These are phyloP conservation scores for Nepenthes mirabilis DNA, from an alignment of 148 eudicot species.

Conservation along the genomic window DNA sequence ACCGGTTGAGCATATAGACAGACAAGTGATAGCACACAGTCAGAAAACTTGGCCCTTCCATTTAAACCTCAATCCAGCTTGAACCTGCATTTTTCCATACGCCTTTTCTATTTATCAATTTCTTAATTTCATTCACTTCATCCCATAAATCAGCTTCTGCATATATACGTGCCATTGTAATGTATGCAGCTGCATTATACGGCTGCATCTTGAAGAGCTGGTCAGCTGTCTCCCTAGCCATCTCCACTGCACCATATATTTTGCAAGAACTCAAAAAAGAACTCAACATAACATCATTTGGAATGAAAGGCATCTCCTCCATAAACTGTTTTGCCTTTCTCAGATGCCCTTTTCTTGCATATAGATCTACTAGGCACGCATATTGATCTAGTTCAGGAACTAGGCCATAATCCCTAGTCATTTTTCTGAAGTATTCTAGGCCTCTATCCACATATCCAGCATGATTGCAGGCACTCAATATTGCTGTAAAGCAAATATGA, in stretches of 20 bases:
- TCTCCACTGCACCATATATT: constrained; percentile 25
- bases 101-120: constrained; percentile 18
- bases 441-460: constrained; percentile 30
- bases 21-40: too few relatives aligned
- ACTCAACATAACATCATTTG: constrained; percentile 30
- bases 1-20: too few relatives aligned
- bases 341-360: constrained; percentile 30
- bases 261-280: constrained; percentile 33
- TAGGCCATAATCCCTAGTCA: constrained; percentile 18
- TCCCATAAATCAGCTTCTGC: constrained; percentile 33
- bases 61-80: constrained; percentile 13
- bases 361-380: constrained; percentile 34
- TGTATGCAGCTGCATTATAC: constrained; percentile 15
- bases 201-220: constrained; percentile 22
- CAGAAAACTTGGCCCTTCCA: too few relatives aligned
- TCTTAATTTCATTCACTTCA: constrained; percentile 18
- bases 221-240: constrained; percentile 20
- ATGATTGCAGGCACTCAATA: constrained; percentile 27
- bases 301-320: constrained; percentile 30
- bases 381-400: constrained; percentile 34
- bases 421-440: constrained; percentile 20
- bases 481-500: constrained; percentile 30
- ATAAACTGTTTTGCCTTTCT: constrained; percentile 20
- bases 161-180: constrained; percentile 21
- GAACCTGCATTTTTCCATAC: constrained; percentile 10